Base-by-base conservation (phyloP, 768 basidiomycete genomes). In the Phaeotremella skinneri region DNA sequence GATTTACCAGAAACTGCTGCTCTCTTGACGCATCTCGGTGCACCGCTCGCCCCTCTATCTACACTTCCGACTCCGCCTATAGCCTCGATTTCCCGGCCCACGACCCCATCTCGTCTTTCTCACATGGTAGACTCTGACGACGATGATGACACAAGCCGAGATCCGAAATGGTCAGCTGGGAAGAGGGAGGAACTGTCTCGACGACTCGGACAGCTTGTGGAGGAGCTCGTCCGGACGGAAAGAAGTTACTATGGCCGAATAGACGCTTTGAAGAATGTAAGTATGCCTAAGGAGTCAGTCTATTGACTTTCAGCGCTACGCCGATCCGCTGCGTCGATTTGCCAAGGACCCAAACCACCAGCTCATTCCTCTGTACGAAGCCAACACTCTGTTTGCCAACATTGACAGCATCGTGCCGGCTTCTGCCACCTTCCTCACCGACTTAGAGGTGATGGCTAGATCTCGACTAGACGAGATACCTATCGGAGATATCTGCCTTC, bases 371-470 rank as follows among this genome's bases (percentile, higher is more conserved):
- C 78, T 85, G 21, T 97, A 94, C 74, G 89, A 97, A 74, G 93
- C 93, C 31, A 92, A 89, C 64, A 89, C 85, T 1, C 82, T 99
- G 23, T 98, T 99, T 67, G 90, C 90, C 55, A 98, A 99, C 78
- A 83, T 97, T 51, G 93, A 97, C 76, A 86, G 84, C 52, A 82
- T 99, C 21, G 77, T 97, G 2, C 86, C 86, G 1, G 88, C 90
- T n/a, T 91, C 97, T 69, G 88, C 90, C 69, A 85, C 85, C 0
- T 93, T 98, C 74, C 79, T 97, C 34, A 75, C 78, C 1, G 90
- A 93, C 70, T 79, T 99, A 31, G 90, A 93, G 74, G 84, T 82
- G 76, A 87, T 91, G 85, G 62, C 64, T 86, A 85, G 49, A 71
- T 79, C 41, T 80, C 78, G 61, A 79, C 79, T 21, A 81, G 86